Percentiles rank a stretch among this genome's conserved stretches.
Conservation (phyloP, 1,139 yeast species). For the Eremothecium sinecaudum region DNA sequence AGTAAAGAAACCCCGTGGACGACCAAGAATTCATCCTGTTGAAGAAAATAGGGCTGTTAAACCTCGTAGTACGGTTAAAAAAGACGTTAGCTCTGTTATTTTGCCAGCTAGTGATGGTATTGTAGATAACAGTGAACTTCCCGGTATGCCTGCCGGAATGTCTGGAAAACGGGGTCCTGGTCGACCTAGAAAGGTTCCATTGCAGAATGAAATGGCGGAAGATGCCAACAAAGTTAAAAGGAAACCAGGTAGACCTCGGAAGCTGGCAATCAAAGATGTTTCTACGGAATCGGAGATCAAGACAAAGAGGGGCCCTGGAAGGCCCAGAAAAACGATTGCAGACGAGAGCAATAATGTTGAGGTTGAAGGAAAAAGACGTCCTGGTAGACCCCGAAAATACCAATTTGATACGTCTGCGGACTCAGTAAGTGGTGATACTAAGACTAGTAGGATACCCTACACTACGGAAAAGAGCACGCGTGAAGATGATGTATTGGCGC, state of each 20-base stretch:
- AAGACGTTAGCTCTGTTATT: background rate
- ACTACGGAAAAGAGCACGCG: too few species aligned
- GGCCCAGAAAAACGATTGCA: background rate
- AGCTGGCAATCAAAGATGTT: background rate
- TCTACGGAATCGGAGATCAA: background rate
- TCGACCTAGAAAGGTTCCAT: slow-evolving; percentile 1
- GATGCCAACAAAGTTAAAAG: background rate
- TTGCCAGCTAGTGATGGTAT: background rate
- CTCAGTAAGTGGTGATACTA: too few species aligned
- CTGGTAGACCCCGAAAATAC: too few species aligned
- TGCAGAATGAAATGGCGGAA: background rate
- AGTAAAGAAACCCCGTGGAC: slow-evolving; percentile 7
- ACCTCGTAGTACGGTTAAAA: slow-evolving; percentile 7
- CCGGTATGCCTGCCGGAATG: background rate
- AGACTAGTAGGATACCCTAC: too few species aligned
- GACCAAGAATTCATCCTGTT: slow-evolving; percentile 7
- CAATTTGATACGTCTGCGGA: too few species aligned
- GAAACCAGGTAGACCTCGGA: slow-evolving; percentile 4
- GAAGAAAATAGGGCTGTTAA: slow-evolving; percentile 7
- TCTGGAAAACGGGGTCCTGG: slow-evolving; percentile 2
- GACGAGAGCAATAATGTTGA: too few species aligned
- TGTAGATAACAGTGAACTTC: background rate
- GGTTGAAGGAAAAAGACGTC: too few species aligned
- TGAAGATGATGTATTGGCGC: too few species aligned
- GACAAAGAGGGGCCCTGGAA: slow-evolving; percentile 3